Percentiles rank a stretch among this genome's conserved stretches.
phyloP scores from a whole-genome alignment of 257 asterid genomes.

The Gynochthodes officinalis region DNA sequence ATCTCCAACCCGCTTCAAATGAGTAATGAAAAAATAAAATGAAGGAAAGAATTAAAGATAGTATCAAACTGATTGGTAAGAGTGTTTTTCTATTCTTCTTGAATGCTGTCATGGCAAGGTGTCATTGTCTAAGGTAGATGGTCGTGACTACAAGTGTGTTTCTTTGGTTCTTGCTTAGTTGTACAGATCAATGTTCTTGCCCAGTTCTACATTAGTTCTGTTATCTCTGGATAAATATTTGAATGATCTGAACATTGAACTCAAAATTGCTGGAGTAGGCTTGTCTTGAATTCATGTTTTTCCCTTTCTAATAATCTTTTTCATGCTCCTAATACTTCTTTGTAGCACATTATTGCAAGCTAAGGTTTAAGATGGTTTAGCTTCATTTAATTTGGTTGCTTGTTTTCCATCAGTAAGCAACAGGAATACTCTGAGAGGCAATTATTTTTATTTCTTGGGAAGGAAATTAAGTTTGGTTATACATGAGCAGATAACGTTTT shows the following conservation, averaged over 20 bases:
- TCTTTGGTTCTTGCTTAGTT: background rate
- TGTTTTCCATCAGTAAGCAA: background rate
- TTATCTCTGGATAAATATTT: background rate
- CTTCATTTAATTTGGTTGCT: background rate
- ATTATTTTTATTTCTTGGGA: background rate
- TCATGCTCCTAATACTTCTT: background rate
- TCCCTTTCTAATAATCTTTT: background rate
- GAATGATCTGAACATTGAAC: background rate
- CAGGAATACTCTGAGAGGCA: background rate
- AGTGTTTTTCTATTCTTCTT: background rate
- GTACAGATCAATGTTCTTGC: too few species aligned
- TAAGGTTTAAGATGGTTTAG: background rate
- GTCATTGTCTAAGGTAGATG: background rate
- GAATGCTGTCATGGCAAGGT: background rate
- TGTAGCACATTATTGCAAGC: too few species aligned
- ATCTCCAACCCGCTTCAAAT: background rate
- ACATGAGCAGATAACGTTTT: background rate
- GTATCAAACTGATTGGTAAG: background rate
- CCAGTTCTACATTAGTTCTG: background rate
- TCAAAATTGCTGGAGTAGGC: background rate
- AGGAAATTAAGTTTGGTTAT: background rate
- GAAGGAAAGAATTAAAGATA: background rate
- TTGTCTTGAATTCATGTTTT: background rate
- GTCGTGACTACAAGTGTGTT: background rate
- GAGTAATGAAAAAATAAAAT: background rate